phyloP scores from a whole-genome alignment of 179 eudicot genomes.

The Patellifolia procumbens region DNA sequence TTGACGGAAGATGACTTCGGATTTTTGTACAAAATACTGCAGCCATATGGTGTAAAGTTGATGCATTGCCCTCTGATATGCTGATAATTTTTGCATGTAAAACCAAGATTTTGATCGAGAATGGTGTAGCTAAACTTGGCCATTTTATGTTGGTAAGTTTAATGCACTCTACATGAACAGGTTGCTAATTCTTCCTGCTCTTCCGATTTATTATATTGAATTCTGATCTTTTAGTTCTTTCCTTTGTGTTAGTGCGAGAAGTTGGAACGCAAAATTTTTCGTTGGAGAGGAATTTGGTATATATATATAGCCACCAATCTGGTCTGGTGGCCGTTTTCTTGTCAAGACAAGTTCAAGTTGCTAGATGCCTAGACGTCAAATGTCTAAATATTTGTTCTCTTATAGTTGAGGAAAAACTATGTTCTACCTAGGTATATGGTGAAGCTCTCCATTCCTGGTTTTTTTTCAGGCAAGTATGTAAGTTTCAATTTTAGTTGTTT shows the following conservation, averaged over 20 bases:
- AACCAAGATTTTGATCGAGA: neutral
- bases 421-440: neutral
- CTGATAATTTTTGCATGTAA: neutral
- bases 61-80: neutral
- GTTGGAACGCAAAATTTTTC: neutral
- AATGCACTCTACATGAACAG: neutral
- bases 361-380: neutral
- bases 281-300: neutral
- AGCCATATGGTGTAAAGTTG: neutral
- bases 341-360: neutral
- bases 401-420: neutral
- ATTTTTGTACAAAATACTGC: neutral
- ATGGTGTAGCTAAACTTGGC: neutral
- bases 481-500: neutral
- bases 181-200: neutral
- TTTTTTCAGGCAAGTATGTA: conserved; percentile 7
- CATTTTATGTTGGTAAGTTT: neutral
- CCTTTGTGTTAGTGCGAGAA: neutral
- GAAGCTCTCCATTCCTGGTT: neutral
- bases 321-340: neutral
- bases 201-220: neutral
- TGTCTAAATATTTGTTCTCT: too few species aligned
- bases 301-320: neutral
- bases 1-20: neutral
- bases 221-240: neutral